Evolutionary conservation across 2,329 filamentous ascomycete species (phyloP), one percentile per base, ranked within the genome.

Genomic region (Arthroderma uncinatum): DNA sequence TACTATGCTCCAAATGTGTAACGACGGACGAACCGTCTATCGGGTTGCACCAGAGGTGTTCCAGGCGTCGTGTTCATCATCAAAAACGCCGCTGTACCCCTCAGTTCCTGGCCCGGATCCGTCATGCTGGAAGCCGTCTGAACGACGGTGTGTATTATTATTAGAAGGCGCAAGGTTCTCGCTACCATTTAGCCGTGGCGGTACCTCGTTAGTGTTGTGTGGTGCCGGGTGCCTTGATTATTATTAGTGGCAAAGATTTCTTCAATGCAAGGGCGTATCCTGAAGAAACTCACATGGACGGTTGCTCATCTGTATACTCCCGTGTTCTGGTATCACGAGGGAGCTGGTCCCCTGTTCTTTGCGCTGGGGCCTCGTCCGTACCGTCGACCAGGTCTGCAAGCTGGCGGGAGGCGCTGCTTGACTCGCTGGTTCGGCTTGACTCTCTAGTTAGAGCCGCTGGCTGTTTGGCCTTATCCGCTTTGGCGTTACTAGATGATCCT

Each of bases 311-410:
- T 79, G 80, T 82, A 16, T 75, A 78, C 25, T 82, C 76, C 25
- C 34, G 48, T 23, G 82, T 79, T 53, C 81, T 53, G 79, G 68
- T 84, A 82, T 65, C 47, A 50, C 47, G 28, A 33, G 47, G 28
- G 19, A 83, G 83, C 55, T 81, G 76, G 10, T 79, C 79, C 54
- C 82, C 76, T n/a, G 80, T 78, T 52, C 81, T 78, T 59, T 85
- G 82, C 50, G 79, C 73, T 56, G 82, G 77, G 65, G 85, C 83
- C 4, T 82, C 82, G 50, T 81, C 69, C 65, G 86, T 82, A 70
- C 86, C 82, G 7, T 87, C 80, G 0, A 86, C 78, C 2, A 87
- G 71, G 66, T 87, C 83, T 9, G 86, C 83, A 4, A 86, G 72
- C 63, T 86, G 83, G 61, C 81, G 82, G 59, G 56, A 59, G 39